phyloP scores from a whole-genome alignment of 2,329 filamentous ascomycete species.

The Botryotinia calthae region DNA sequence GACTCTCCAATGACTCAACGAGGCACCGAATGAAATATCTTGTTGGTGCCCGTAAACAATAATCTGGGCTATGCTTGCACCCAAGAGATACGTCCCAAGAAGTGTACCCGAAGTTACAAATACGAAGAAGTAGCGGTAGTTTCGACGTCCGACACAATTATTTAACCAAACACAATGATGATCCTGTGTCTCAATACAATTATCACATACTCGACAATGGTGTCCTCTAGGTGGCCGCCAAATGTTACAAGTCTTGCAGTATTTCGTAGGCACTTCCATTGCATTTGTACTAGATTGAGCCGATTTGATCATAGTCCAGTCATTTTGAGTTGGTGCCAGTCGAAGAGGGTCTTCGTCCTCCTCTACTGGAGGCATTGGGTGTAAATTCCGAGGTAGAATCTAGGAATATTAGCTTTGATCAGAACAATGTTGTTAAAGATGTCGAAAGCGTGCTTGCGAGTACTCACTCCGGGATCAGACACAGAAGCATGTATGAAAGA shows the following conservation, averaged over 20 bases:
- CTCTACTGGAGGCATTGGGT: conserved; percentile 76
- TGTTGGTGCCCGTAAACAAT: conserved; percentile 66
- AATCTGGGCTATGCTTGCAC: conserved; percentile 76
- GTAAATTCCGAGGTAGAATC: conserved; percentile 90
- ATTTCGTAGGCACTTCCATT: conserved; percentile 98
- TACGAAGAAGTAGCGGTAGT: conserved; percentile 96
- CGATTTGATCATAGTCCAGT: conserved; percentile 90
- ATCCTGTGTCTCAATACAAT: conserved; percentile 94
- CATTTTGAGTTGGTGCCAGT: conserved; percentile 80
- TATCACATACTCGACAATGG: conserved; percentile 95
- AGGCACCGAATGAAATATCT: conserved; percentile 62
- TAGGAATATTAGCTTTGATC: conserved; percentile 41
- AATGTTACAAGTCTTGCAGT: conserved; percentile 95
- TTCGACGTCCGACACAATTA: conserved; percentile 93
- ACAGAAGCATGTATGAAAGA: conserved; percentile 92
- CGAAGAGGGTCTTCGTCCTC: conserved; percentile 77
- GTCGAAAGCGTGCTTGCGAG: conserved; percentile 2
- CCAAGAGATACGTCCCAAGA: conserved; percentile 72
- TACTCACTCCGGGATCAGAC: conserved; percentile 85
- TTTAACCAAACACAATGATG: conserved; percentile 99
- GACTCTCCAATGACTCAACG: conserved; percentile 70
- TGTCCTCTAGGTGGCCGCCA: conserved; percentile 96
- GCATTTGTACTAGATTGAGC: conserved; percentile 70
- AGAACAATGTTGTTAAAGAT: conserved; percentile 4
- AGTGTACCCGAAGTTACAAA: conserved; percentile 81